Conservation (phyloP, 176 grass and related monocot genomes). For the Calamus simplicifolius region DNA sequence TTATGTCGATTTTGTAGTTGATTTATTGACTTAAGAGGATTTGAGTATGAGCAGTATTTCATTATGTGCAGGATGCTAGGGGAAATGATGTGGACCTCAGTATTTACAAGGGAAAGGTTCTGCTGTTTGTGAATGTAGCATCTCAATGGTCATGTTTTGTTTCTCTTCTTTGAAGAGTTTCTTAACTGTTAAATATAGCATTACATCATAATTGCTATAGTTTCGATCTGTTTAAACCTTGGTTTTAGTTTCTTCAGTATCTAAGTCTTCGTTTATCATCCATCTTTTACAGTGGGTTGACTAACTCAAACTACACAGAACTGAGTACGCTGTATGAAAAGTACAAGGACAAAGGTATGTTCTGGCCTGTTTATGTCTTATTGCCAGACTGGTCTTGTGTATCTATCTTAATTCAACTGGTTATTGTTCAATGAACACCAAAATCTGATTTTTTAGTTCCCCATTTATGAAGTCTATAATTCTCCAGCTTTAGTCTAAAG, state of each 20-base stretch:
- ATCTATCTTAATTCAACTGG: no score
- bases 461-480: no score
- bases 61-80: conserved; percentile 55
- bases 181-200: no score
- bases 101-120: conserved; percentile 84
- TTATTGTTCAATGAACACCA: background rate
- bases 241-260: background rate
- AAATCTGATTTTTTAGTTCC: no score
- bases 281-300: conserved; percentile 64
- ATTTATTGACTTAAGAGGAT: background rate
- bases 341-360: conserved; percentile 77
- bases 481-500: no score
- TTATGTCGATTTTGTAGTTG: background rate
- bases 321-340: conserved; percentile 75
- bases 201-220: no score
- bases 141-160: conserved; percentile 60
- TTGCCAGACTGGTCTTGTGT: no score
- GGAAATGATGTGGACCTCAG: conserved; percentile 86
- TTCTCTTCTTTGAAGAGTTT: background rate
- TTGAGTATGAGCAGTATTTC: background rate
- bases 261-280: background rate
- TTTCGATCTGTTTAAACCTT: no score
- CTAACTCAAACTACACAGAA: conserved; percentile 91
- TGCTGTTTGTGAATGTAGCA: conserved; percentile 88
- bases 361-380: conserved; percentile 8